Base-by-base conservation (phyloP, 2,329 filamentous ascomycete species). In the Clarireedia homoeocarpa region DNA sequence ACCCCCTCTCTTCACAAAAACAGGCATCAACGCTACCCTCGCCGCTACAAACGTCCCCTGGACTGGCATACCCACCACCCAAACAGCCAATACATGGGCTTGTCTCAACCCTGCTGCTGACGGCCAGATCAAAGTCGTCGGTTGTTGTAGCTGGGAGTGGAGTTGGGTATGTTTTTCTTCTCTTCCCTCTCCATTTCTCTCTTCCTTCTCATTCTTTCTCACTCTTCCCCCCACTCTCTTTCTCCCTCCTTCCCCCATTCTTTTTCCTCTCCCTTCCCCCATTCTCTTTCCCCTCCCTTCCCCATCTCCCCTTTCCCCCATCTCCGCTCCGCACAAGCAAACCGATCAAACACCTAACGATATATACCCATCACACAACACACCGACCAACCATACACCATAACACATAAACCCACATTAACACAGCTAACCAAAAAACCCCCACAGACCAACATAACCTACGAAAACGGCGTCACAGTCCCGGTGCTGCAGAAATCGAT, bases 1-100 rank as follows among this genome's bases (percentile, higher is more conserved):
- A 30, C 12, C 24, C 17, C 17, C 3, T n/a, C 4, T 24, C 20
- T 12, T 20, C 12, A 20, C 17, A 17, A n/a, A 40, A 10, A n/a
- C 20, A 51, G 53, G 53, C 6, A 44, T 17, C 14, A 55, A 55
- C 12, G 53, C 47, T 34, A 51, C 53, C 6, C 27, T 55, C 6
- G n/a, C 47, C 26, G 30, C 15, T 1, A 20, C 27, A 14, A 51
- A 45, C 10, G 39, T 51, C 1, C 15, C 47, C 17, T 55, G 53
- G 53, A 39, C 27, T 0, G 48, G 53, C 17, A 39, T 51, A 2
- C 39, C 47, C 2, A 51, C 39, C 2, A 51, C 53, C 0, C 47
- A 34, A 5, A 51, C 39, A 6, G 53, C 53, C 9, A 55, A 55
- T 23, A 12, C 38, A 38, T 55, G 53, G 53, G 30, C n/a, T 3